phyloP scores from a whole-genome alignment of 176 grass and related monocot species.

The Echinochloa phyllopogon region DNA sequence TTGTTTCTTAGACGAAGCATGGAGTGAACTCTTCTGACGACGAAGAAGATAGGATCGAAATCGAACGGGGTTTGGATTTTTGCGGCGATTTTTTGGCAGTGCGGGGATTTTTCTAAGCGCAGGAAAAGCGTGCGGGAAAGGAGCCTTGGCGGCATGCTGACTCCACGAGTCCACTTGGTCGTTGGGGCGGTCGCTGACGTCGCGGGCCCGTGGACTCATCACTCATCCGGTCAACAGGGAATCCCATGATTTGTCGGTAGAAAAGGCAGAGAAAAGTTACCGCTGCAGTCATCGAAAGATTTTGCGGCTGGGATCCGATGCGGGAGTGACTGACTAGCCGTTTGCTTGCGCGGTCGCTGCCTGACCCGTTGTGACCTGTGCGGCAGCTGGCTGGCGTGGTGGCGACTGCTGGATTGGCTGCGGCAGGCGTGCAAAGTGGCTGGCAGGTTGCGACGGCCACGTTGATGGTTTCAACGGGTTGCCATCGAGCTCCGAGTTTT shows the following conservation, averaged over 20 bases:
- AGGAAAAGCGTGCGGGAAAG: not conserved
- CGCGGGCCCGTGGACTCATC: not conserved
- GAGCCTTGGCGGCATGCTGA: not conserved
- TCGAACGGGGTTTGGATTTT: not conserved
- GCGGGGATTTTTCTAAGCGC: not conserved
- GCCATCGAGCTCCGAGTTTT: not conserved
- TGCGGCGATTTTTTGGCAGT: not conserved
- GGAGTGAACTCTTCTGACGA: not conserved
- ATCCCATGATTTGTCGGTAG: not conserved
- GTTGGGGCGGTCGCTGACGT: conserved; percentile 1
- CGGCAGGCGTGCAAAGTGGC: not conserved
- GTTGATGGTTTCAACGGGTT: not conserved
- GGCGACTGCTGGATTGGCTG: not conserved
- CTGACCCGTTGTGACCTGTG: not conserved
- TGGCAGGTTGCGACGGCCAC: not conserved
- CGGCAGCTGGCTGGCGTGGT: not conserved
- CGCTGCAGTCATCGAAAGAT: not conserved
- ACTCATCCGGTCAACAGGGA: not conserved
- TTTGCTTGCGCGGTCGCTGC: not conserved
- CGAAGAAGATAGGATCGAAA: not conserved
- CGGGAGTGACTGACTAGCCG: not conserved
- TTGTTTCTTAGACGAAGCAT: not conserved
- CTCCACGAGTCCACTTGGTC: not conserved
- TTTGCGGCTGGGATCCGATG: not conserved
- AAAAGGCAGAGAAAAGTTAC: not conserved